A percentile compares a stretch with the other conserved stretches of the same genome.
phyloP scores from a whole-genome alignment of 2,329 filamentous ascomycete genomes.

The Phoma sp. region DNA sequence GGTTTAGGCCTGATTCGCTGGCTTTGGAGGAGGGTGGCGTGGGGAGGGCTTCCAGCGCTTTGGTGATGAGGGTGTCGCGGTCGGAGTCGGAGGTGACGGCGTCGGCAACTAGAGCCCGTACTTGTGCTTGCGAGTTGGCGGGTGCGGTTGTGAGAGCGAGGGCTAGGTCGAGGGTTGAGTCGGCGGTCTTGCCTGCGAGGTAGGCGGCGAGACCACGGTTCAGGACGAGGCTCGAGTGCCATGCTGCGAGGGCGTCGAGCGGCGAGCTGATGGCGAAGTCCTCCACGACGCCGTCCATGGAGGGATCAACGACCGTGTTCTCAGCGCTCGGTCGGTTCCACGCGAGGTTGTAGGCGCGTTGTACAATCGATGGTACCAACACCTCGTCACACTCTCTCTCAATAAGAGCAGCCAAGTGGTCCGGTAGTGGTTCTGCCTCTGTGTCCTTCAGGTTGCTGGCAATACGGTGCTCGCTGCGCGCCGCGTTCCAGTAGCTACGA shows the following conservation, averaged over 20 bases:
- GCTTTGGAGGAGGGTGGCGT: conserved; percentile 43
- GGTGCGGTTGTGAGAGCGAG: conserved; percentile 78
- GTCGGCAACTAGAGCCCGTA: conserved; percentile 64
- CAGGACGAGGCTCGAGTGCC: conserved; percentile 80
- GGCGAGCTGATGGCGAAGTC: conserved; percentile 85
- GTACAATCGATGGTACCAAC: conserved; percentile 76
- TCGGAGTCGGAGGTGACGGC: conserved; percentile 63
- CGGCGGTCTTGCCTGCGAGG: conserved; percentile 60
- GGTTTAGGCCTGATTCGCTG: conserved; percentile 49
- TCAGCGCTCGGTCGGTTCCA: conserved; percentile 81
- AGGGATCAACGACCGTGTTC: conserved; percentile 68
- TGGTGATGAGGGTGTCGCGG: conserved; percentile 58
- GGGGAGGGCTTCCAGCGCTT: conserved; percentile 62
- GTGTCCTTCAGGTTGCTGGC: conserved; percentile 53
- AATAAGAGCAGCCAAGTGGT: conserved; percentile 76
- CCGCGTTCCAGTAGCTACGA: conserved; percentile 79
- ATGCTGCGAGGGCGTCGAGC: conserved; percentile 87
- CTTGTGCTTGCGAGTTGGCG: conserved; percentile 73
- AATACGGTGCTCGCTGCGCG: conserved; percentile 66
- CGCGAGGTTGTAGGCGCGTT: conserved; percentile 86
- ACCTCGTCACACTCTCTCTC: conserved; percentile 83
- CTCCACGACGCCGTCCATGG: conserved; percentile 83
- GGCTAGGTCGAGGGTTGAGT: conserved; percentile 63
- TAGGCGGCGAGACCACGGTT: conserved; percentile 71
- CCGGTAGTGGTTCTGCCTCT: conserved; percentile 72